Percentiles rank a stretch among this genome's conserved stretches.
Conservation (phyloP, 2,329 filamentous ascomycete species). For the Fusarium abutilonis region DNA sequence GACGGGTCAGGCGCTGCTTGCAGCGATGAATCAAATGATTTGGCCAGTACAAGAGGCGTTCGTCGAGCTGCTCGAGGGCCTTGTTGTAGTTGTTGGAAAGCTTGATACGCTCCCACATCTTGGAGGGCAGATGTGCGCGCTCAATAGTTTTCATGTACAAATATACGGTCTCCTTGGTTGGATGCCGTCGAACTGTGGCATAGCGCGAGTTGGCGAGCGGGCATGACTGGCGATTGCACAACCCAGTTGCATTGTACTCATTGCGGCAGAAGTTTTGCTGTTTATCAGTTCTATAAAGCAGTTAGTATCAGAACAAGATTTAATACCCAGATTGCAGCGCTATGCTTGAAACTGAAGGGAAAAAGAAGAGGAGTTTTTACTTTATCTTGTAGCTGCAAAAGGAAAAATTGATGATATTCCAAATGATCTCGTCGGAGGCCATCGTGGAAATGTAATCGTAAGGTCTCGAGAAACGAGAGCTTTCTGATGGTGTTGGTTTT, state of each 20-base stretch:
- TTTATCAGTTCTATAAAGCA: constrained; percentile 73
- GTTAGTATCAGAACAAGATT: constrained; percentile 43
- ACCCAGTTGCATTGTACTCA: constrained; percentile 85
- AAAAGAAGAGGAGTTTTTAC: constrained; percentile 55
- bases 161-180: constrained; percentile 84
- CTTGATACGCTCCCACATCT: constrained; percentile 94
- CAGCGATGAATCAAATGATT: constrained; percentile 94
- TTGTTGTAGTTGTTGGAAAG: constrained; percentile 90
- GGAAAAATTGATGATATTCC: constrained; percentile 95
- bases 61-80: constrained; percentile 87
- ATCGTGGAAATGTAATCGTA: constrained; percentile 55
- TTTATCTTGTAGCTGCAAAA: constrained; percentile 97
- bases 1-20: constrained; percentile 91
- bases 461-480: constrained; percentile 1
- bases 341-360: not conserved
- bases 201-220: constrained; percentile 92
- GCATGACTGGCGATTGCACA: constrained; percentile 88
- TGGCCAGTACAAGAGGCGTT: constrained; percentile 89
- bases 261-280: constrained; percentile 95
- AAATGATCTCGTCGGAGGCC: constrained; percentile 96
- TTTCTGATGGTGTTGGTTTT: not conserved
- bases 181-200: constrained; percentile 87
- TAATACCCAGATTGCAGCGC: not conserved
- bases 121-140: constrained; percentile 85
- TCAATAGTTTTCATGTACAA: constrained; percentile 97